Percentiles rank a stretch among this genome's conserved stretches.
Conservation (phyloP, 805 yeast species). For the Myxozyma geophila region DNA sequence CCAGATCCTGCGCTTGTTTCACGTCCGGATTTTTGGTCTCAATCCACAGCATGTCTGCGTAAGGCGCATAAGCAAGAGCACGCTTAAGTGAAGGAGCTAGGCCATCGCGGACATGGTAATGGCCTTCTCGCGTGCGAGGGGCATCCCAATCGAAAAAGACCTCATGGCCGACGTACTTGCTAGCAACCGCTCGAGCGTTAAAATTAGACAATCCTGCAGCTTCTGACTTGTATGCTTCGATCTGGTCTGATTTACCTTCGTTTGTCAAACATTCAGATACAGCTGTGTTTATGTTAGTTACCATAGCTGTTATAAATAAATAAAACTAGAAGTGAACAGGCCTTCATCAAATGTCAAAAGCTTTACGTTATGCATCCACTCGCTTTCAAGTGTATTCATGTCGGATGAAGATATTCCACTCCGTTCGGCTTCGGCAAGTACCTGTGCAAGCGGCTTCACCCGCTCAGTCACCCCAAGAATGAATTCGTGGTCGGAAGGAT, state of each 20-base stretch:
- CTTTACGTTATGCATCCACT: conserved; percentile 53
- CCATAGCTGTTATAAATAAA: background rate
- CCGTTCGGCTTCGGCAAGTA: conserved; percentile 51
- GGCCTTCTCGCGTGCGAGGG: conserved; percentile 63
- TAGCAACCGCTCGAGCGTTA: conserved; percentile 39
- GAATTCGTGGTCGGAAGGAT: conserved; percentile 61
- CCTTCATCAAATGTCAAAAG: conserved; percentile 55
- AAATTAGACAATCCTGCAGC: conserved; percentile 42
- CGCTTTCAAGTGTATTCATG: conserved; percentile 49
- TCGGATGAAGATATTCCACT: conserved; percentile 47
- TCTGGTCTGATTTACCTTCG: conserved; percentile 37
- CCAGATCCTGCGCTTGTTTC: conserved; percentile 55
- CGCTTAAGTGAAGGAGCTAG: conserved; percentile 60
- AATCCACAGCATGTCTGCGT: conserved; percentile 64
- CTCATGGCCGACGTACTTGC: conserved; percentile 42
- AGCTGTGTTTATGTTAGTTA: background rate
- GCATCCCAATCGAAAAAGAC: conserved; percentile 62
- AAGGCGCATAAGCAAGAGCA: conserved; percentile 59
- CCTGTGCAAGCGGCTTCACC: conserved; percentile 53
- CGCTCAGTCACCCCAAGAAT: conserved; percentile 53
- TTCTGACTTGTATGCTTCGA: conserved; percentile 41
- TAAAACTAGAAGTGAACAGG: background rate
- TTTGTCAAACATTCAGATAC: conserved; percentile 35
- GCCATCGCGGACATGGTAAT: conserved; percentile 55
- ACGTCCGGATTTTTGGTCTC: conserved; percentile 65